Evolutionary conservation across 805 yeast species (phyloP), one percentile per base, ranked within the genome.

Genomic region (Kodamaea nitidulidarum): DNA sequence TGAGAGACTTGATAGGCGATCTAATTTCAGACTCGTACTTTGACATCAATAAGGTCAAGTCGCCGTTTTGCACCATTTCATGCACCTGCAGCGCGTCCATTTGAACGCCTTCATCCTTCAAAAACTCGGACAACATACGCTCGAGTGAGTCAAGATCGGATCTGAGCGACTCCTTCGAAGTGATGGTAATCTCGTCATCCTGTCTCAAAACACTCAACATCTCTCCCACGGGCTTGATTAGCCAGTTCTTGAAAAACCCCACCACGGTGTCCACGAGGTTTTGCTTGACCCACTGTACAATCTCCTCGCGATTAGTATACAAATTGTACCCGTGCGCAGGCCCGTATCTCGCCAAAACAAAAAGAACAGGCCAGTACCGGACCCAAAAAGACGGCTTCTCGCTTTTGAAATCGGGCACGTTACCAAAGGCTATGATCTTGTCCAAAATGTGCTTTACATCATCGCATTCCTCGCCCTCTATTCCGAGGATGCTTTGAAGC

Each of bases 221-320:
- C 49, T 84, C 81, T 30, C 67, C 65, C 14, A 85, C 54, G 1
- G 98, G 98, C 33, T 74, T 73, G 29, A 87, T 64, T 3, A 91
- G 73, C 98, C 98, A 91, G 56, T 90, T 88, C 22, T 69, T 60
- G 68, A 81, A 75, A 50, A 90, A 82, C 3, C 91, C 87, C 20
- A 55, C 52, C 1, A 70, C 52, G 0, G 95, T 81, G n/a, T 80
- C 85, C 11, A 80, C 58, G 4, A 87, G 54, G 38, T 83, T 81
- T 36, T 67, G 65, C 36, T 67, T 63, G 32, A 79, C 42, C 81
- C 93, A 86, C 1, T 67, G 54, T 2, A 66, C 45, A 12, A 88
- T 76, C 12, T 67, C 73, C 12, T 62, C 63, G 43, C 84, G 67
- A 45, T 80, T 77, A 2, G 71, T 61, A 52, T 83, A 65, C 2